Evolutionary conservation across 805 yeast species (phyloP).

Genomic region (Wickerhamiella cacticola): DNA sequence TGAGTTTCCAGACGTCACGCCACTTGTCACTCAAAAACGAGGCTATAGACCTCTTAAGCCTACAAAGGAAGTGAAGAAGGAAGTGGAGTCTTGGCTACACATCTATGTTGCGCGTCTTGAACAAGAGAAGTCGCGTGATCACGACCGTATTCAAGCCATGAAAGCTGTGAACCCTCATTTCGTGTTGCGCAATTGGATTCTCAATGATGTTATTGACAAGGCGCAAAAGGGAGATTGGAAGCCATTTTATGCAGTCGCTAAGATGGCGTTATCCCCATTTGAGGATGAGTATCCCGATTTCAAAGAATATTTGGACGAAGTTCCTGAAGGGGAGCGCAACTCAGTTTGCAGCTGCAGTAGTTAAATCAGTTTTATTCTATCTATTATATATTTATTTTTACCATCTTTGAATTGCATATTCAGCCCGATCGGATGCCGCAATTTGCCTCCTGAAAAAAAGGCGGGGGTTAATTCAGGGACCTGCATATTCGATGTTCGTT

Average conservation of each 20-base stretch:
- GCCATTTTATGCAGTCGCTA: slow-evolving; percentile 46
- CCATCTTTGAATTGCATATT: background rate
- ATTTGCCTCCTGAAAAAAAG: too few relatives aligned
- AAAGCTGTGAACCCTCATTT: slow-evolving; percentile 57
- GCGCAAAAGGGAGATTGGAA: slow-evolving; percentile 42
- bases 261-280: slow-evolving; percentile 69
- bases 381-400: too few relatives aligned
- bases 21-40: slow-evolving; percentile 29
- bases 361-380: background rate
- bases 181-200: slow-evolving; percentile 72
- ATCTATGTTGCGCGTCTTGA: slow-evolving; percentile 36
- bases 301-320: slow-evolving; percentile 45
- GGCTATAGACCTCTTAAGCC: slow-evolving; percentile 26
- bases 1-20: slow-evolving; percentile 23
- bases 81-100: slow-evolving; percentile 43
- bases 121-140: slow-evolving; percentile 31
- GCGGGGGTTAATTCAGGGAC: background rate
- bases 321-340: slow-evolving; percentile 45
- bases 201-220: slow-evolving; percentile 64
- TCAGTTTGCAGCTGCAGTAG: slow-evolving; percentile 56
- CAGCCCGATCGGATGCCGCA: too few relatives aligned
- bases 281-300: slow-evolving; percentile 52
- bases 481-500: background rate
- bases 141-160: slow-evolving; percentile 35
- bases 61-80: slow-evolving; percentile 32